Evolutionary conservation across 176 grass and related monocot species (phyloP), one percentile per base, ranked within the genome.

Genomic region (Cenchrus fungigraminus): DNA sequence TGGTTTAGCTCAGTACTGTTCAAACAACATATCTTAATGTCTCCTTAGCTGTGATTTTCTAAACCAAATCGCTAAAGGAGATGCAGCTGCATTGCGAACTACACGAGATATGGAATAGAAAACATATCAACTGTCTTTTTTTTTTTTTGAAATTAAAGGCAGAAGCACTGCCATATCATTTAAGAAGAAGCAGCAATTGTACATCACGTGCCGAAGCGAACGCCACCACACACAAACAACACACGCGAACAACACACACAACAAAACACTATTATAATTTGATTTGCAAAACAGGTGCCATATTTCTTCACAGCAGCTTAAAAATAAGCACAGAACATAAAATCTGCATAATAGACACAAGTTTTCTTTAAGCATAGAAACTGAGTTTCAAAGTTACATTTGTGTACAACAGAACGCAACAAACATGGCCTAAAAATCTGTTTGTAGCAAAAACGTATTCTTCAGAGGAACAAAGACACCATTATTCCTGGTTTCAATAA

Each of bases 381-480:
- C 13, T 12, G 44, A 61, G 19, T 86, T 71, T 72, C 43, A 45
- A 51, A 20, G 3, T n/a, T 51, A 28, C 10, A 71, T 55, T 54
- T 67, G 2, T 25, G 54, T 67, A n/a, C 49, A 2, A 10, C 17
- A 65, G 49, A 75, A 75, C 28, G 54, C 12, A 72, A 53, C 49
- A 69, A 15, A 53, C 1, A 8, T 74, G 15, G 16, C 51, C 8
- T 17, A 37, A 10, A 37, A 34, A 19, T 77, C 37, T 40, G 9
- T 77, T 58, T 70, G 45, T 15, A 44, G n/a, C 29, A 75, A 34
- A 53, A 74, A 80, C 6, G 28, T 71, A 86, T 71, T 79, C 1
- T 51, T 28, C 8, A 12, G 6, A 13, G 15, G 11, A 80, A 46
- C 16, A 56, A 56, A 40, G 45, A 28, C 3, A 61, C 71, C 59